A percentile compares a stretch with the other conserved stretches of the same genome.
These are phyloP conservation scores for Cymodocea nodosa DNA, from an alignment of 116 monocot genomes.

Conservation along the genomic window DNA sequence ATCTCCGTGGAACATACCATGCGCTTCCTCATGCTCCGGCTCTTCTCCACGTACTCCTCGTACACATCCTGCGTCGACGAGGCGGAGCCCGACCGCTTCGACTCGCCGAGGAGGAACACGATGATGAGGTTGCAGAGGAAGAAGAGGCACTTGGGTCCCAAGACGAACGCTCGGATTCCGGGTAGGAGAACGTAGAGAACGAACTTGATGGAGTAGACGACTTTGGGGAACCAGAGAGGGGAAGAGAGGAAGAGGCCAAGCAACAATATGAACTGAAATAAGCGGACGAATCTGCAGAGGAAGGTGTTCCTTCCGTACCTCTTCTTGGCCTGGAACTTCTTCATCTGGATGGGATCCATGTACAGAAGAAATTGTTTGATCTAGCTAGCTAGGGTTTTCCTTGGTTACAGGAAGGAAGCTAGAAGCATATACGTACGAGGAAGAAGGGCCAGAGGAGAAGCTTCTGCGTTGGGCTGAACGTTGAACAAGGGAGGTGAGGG, in stretches of 20 bases:
- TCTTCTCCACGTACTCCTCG: conserved; percentile 28
- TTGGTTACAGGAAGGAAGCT: too few relatives aligned
- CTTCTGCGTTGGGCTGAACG: neutral
- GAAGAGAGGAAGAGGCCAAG: conserved; percentile 53
- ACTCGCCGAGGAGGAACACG: conserved; percentile 48
- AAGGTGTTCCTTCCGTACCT: conserved; percentile 12
- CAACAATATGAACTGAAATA: conserved; percentile 8
- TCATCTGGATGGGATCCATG: conserved; percentile 9
- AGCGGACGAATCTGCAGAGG: conserved; percentile 13
- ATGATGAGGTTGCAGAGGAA: conserved; percentile 57
- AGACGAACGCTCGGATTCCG: neutral
- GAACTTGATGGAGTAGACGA: conserved; percentile 18
- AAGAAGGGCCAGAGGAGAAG: neutral
- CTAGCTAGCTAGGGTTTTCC: too few relatives aligned
- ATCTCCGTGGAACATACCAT: neutral
- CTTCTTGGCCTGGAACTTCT: conserved; percentile 43
- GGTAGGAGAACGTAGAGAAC: conserved; percentile 24
- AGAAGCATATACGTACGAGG: neutral
- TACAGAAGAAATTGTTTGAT: neutral
- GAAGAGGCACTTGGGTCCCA: conserved; percentile 45
- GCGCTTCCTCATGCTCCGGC: neutral
- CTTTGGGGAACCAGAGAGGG: conserved; percentile 39
- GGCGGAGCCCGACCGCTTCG: conserved; percentile 21
- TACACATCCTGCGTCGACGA: conserved; percentile 11
- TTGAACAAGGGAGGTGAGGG: neutral